Conservation (phyloP, 2,329 filamentous ascomycete species). For the Echinosphaeria canescens region DNA sequence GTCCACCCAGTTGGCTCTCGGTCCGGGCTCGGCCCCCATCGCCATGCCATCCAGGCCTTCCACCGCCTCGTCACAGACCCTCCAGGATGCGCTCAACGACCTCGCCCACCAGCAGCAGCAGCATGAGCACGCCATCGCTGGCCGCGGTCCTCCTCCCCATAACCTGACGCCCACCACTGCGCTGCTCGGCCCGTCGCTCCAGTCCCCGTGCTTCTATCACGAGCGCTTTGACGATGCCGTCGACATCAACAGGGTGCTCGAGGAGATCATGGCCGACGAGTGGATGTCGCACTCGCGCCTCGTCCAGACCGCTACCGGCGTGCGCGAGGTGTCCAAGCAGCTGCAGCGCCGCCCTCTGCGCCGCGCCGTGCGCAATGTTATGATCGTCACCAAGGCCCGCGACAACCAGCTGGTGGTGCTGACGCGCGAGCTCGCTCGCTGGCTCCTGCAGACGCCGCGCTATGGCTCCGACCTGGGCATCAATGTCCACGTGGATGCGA, state of each 20-base stretch:
- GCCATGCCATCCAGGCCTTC: slow-evolving; percentile 15
- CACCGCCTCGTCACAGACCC: slow-evolving; percentile 32
- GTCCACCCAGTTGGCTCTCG: slow-evolving; percentile 22
- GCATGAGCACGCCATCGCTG: too few relatives aligned
- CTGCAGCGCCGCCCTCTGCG: slow-evolving; percentile 81
- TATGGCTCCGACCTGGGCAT: slow-evolving; percentile 83
- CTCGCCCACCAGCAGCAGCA: slow-evolving; percentile 14
- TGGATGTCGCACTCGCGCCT: slow-evolving; percentile 84
- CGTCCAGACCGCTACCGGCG: slow-evolving; percentile 85
- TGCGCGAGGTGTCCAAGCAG: slow-evolving; percentile 90
- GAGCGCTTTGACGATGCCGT: slow-evolving; percentile 92
- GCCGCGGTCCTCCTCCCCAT: slow-evolving; percentile 14
- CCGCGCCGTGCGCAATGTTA: slow-evolving; percentile 77
- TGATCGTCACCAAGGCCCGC: slow-evolving; percentile 96
- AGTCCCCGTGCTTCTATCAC: slow-evolving; percentile 96
- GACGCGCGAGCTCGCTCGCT: slow-evolving; percentile 70
- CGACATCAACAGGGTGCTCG: slow-evolving; percentile 82
- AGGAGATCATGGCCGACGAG: slow-evolving; percentile 80
- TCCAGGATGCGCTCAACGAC: slow-evolving; percentile 38
- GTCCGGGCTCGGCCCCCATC: slow-evolving; percentile 6
- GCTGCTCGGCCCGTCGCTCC: slow-evolving; percentile 42
- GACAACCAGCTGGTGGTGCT: slow-evolving; percentile 84
- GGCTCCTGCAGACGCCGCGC: slow-evolving; percentile 72
- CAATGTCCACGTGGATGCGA: slow-evolving; percentile 96
- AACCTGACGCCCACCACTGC: slow-evolving; percentile 21